Conservation (phyloP, 441 rosid genomes). For the Jatropha multifida region DNA sequence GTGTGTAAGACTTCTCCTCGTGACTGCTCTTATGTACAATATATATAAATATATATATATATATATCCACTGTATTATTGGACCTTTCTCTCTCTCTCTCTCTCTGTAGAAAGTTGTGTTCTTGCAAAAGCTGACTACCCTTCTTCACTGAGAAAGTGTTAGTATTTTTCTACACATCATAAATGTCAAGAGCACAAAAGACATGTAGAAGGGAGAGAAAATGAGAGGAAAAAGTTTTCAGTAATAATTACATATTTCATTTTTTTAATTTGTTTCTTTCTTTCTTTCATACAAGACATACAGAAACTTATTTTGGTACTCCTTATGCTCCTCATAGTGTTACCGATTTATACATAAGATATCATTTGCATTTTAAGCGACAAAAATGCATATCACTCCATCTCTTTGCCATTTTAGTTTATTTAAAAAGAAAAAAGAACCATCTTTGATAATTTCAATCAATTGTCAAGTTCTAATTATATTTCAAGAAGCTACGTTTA, state of each 20-base stretch:
- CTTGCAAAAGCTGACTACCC: slow-evolving; percentile 25
- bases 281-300: slow-evolving; percentile 26
- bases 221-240: background rate
- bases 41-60: slow-evolving; percentile 2
- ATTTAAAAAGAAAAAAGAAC: no score
- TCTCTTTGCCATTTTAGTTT: no score
- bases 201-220: background rate
- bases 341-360: background rate
- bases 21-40: slow-evolving; percentile 46
- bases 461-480: no score
- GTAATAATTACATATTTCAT: background rate
- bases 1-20: slow-evolving; percentile 46
- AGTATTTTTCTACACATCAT: slow-evolving; percentile 12
- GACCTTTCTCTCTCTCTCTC: slow-evolving; percentile 6
- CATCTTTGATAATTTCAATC: no score
- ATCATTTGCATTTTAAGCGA: no score
- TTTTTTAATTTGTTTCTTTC: slow-evolving; percentile 6
- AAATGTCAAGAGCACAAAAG: slow-evolving; percentile 12
- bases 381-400: no score
- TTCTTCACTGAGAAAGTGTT: background rate
- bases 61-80: slow-evolving; percentile 32
- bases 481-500: background rate
- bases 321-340: background rate
- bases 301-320: slow-evolving; percentile 12
- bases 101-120: background rate